Conservation (phyloP, 495 filamentous ascomycete species). For the Podospora australis region DNA sequence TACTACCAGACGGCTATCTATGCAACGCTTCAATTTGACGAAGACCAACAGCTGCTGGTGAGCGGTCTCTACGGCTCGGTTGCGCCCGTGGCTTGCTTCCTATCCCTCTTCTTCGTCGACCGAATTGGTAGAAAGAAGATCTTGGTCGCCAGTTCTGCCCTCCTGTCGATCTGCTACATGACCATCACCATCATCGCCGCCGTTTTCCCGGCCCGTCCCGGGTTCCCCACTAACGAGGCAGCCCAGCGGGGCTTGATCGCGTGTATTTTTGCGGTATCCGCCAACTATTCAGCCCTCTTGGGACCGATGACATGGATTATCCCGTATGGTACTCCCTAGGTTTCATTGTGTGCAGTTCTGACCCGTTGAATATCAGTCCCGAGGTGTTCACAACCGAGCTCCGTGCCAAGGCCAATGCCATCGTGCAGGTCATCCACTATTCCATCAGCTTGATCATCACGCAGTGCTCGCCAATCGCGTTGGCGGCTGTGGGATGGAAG, state of each 20-base stretch:
- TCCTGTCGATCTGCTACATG: constrained; percentile 36
- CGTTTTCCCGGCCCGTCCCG: constrained; percentile 35
- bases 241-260: constrained; percentile 48
- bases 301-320: constrained; percentile 53
- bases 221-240: constrained; percentile 27
- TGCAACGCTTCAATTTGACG: constrained; percentile 39
- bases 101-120: constrained; percentile 49
- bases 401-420: constrained; percentile 45
- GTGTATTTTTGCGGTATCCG: constrained; percentile 53
- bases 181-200: constrained; percentile 47
- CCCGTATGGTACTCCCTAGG: too few species aligned
- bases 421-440: constrained; percentile 50
- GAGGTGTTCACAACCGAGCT: constrained; percentile 54
- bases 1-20: constrained; percentile 47
- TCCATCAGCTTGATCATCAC: constrained; percentile 49
- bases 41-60: constrained; percentile 44
- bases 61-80: constrained; percentile 48
- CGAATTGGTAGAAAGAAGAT: constrained; percentile 46
- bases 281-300: constrained; percentile 48
- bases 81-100: constrained; percentile 44
- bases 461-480: constrained; percentile 49
- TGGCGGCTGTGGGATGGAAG: constrained; percentile 40
- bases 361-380: too few species aligned
- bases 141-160: constrained; percentile 44
- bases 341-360: too few species aligned